phyloP scores from a whole-genome alignment of 768 basidiomycete species.

The Xanthoconium purpureum region DNA sequence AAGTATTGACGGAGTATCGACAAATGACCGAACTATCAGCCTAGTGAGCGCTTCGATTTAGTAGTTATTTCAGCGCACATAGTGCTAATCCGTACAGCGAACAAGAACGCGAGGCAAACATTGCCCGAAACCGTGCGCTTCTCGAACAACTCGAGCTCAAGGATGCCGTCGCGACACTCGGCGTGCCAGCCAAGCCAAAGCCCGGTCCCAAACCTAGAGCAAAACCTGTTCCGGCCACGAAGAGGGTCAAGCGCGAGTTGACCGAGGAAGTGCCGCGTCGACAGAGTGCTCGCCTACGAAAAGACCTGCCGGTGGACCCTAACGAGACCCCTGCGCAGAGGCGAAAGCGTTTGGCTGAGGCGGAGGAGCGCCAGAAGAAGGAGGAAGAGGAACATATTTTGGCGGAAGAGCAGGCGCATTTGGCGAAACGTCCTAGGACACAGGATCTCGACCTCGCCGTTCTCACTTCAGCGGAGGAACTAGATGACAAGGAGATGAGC shows the following conservation, averaged over 20 bases:
- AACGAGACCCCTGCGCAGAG: constrained; percentile 66
- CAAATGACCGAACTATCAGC: constrained; percentile 47
- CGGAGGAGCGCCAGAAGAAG: constrained; percentile 53
- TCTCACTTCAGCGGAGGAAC: constrained; percentile 50
- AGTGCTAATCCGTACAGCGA: constrained; percentile 40
- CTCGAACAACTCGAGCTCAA: constrained; percentile 69
- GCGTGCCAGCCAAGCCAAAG: constrained; percentile 41
- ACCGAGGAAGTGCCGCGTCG: constrained; percentile 51
- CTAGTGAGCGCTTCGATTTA: constrained; percentile 40
- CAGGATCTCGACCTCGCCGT: constrained; percentile 59
- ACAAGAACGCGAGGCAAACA: constrained; percentile 74
- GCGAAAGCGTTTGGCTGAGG: constrained; percentile 61
- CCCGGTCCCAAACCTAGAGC: constrained; percentile 40
- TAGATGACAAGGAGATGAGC: constrained; percentile 42
- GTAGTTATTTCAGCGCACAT: neutral
- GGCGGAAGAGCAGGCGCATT: constrained; percentile 58
- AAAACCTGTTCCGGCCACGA: constrained; percentile 61
- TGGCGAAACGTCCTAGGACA: constrained; percentile 67
- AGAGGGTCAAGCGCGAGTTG: constrained; percentile 51
- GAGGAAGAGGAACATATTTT: constrained; percentile 62
- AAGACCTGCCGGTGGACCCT: constrained; percentile 42
- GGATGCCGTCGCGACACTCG: constrained; percentile 49
- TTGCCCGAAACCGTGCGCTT: constrained; percentile 74
- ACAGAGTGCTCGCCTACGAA: constrained; percentile 61
- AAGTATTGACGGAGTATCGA: too few relatives aligned